Evolutionary conservation across 192 early-diverging fungal species (phyloP).

Genomic region (Umbelopsis ramanniana): DNA sequence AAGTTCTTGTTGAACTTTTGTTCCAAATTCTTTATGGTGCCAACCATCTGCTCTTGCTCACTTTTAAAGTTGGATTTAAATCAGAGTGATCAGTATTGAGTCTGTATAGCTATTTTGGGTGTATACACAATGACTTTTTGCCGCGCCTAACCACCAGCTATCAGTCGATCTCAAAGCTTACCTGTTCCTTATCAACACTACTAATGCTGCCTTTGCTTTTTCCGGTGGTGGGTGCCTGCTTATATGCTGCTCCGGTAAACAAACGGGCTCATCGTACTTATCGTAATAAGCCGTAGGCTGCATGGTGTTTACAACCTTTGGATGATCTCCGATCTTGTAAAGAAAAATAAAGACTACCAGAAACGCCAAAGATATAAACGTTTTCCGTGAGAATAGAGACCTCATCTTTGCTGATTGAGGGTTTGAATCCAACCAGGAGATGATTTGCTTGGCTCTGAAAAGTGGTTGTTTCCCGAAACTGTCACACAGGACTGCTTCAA

Average conservation of each 20-base stretch:
- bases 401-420: conserved; percentile 1
- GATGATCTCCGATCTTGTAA: conserved; percentile 35
- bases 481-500: too few species aligned
- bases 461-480: too few species aligned
- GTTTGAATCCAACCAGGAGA: background rate
- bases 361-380: conserved; percentile 32
- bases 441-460: too few species aligned
- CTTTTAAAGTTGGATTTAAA: background rate
- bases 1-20: conserved; percentile 73
- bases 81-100: background rate
- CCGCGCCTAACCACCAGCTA: too few species aligned
- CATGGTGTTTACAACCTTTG: conserved; percentile 30
- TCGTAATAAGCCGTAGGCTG: conserved; percentile 41
- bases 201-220: conserved; percentile 60
- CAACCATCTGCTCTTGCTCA: conserved; percentile 60
- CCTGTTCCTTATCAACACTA: conserved; percentile 70
- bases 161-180: conserved; percentile 13
- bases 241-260: conserved; percentile 37
- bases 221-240: conserved; percentile 33
- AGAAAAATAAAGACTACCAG: conserved; percentile 35
- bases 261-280: conserved; percentile 40
- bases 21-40: conserved; percentile 63
- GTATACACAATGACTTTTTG: too few species aligned
- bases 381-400: conserved; percentile 37
- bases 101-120: too few species aligned